Conservation (phyloP, 345 rosid genomes). For the Carallia pectinifolia region DNA sequence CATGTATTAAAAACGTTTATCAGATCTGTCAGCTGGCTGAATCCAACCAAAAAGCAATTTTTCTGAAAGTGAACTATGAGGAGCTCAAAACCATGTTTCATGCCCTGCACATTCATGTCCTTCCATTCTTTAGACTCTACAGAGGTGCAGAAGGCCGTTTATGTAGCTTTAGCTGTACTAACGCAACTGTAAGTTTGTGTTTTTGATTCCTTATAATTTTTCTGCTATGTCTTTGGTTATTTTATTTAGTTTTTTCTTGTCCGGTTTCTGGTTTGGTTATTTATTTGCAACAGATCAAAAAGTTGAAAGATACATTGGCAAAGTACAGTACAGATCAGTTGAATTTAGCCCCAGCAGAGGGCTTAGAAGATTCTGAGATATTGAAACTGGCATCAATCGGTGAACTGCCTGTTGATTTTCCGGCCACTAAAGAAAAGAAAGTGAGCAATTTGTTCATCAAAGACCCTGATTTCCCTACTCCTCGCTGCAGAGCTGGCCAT, state of each 20-base stretch:
- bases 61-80: conserved; percentile 73
- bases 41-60: conserved; percentile 51
- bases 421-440: conserved; percentile 4
- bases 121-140: conserved; percentile 77
- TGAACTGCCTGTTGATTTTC: conserved; percentile 22
- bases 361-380: conserved; percentile 48
- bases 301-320: conserved; percentile 60
- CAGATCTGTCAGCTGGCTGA: conserved; percentile 84
- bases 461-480: conserved; percentile 16
- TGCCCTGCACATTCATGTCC: conserved; percentile 59
- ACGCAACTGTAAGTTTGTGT: conserved; percentile 18
- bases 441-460: conserved; percentile 15
- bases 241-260: not conserved
- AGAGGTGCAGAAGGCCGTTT: conserved; percentile 68
- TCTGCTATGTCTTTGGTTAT: too few species aligned
- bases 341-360: conserved; percentile 50
- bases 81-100: conserved; percentile 60
- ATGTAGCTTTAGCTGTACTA: conserved; percentile 51
- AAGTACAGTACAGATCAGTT: conserved; percentile 46
- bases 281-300: conserved; percentile 47
- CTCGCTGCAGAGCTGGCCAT: conserved; percentile 9
- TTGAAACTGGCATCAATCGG: conserved; percentile 29
- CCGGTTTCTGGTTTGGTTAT: not conserved
- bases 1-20: not conserved
- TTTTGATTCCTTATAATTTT: not conserved